phyloP scores from a whole-genome alignment of 2,329 filamentous ascomycete genomes.

The Hymenoscyphus occultus region DNA sequence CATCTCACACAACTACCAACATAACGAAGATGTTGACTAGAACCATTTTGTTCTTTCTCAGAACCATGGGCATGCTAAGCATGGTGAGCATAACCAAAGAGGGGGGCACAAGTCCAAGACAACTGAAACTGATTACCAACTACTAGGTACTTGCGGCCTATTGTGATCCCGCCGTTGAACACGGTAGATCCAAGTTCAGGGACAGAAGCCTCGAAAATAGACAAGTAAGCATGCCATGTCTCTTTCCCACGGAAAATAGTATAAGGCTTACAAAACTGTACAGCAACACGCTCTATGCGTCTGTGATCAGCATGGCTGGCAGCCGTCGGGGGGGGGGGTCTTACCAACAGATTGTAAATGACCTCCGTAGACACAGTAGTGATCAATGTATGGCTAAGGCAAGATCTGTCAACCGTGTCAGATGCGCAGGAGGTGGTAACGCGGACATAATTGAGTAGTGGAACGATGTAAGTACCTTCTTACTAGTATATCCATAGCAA shows the following conservation, averaged over 20 bases:
- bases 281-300: neutral
- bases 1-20: neutral
- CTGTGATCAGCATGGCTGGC: neutral
- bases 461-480: too few species aligned
- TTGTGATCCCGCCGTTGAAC: neutral
- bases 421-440: too few species aligned
- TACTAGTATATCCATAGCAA: too few species aligned
- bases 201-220: neutral
- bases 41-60: neutral
- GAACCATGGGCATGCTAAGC: neutral
- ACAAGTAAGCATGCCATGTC: neutral
- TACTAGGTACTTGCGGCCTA: neutral
- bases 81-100: neutral
- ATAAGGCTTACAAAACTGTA: neutral
- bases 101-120: neutral
- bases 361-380: too few species aligned
- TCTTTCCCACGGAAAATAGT: neutral
- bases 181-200: neutral
- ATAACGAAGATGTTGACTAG: neutral
- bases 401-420: too few species aligned
- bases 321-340: neutral
- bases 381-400: too few species aligned
- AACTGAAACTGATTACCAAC: neutral
- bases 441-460: too few species aligned
- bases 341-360: neutral